These are phyloP conservation scores for Staphylotrichum tortipilum DNA, from an alignment of 495 filamentous ascomycete genomes.

Conservation along the genomic window DNA sequence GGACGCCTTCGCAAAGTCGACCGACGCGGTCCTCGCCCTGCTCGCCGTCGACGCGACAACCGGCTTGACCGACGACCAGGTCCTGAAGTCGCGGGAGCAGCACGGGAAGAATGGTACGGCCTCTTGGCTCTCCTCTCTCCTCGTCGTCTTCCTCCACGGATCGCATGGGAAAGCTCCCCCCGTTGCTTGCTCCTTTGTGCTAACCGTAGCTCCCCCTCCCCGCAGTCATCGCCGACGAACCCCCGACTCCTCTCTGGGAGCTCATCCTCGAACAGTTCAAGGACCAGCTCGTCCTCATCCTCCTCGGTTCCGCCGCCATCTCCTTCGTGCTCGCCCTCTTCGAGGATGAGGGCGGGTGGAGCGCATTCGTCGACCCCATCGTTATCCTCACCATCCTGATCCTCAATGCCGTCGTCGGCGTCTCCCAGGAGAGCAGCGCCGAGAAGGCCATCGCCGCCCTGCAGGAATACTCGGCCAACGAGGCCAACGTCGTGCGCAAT, in stretches of 20 bases:
- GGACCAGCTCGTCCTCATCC: constrained; percentile 94
- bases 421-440: constrained; percentile 96
- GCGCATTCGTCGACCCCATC: constrained; percentile 94
- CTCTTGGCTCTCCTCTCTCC: no score
- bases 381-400: constrained; percentile 97
- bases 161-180: constrained; percentile 1
- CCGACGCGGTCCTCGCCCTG: constrained; percentile 58
- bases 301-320: constrained; percentile 85
- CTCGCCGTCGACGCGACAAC: constrained; percentile 58
- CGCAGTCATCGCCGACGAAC: constrained; percentile 86
- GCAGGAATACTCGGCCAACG: constrained; percentile 97
- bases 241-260: constrained; percentile 94
- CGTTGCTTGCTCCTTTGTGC: no score
- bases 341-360: constrained; percentile 87
- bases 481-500: constrained; percentile 83
- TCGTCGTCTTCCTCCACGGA: neutral
- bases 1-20: constrained; percentile 61
- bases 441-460: constrained; percentile 98
- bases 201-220: constrained; percentile 1
- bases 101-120: constrained; percentile 81
- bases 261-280: constrained; percentile 98
- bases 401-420: constrained; percentile 92
- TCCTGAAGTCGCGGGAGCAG: constrained; percentile 52
- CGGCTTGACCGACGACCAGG: constrained; percentile 64
- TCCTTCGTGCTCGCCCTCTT: constrained; percentile 92